Percentiles rank a stretch among this genome's conserved stretches.
These are phyloP conservation scores for Puccinia polysora DNA, from an alignment of 1,284 basidiomycete species.

Conservation along the genomic window DNA sequence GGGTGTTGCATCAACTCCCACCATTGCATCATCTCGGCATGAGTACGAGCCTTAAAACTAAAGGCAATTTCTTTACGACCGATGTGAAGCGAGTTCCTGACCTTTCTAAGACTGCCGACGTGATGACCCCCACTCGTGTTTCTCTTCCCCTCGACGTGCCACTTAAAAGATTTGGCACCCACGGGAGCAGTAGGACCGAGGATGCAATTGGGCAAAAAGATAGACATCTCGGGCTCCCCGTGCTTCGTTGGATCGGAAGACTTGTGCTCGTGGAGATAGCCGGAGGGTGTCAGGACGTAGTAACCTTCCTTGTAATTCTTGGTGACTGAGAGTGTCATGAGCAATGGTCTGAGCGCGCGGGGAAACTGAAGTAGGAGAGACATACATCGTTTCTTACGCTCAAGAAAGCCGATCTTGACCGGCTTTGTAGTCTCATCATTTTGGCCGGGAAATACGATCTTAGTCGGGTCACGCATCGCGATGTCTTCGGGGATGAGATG, in stretches of 20 bases:
- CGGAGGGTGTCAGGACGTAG: conserved; percentile 50
- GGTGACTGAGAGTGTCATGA: conserved; percentile 6
- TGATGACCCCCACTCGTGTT: conserved; percentile 19
- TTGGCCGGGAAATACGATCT: conserved; percentile 49
- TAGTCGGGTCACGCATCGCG: conserved; percentile 45
- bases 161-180: conserved; percentile 47
- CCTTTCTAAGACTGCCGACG: conserved; percentile 42
- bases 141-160: conserved; percentile 46
- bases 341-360: conserved; percentile 58
- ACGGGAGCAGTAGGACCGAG: conserved; percentile 46
- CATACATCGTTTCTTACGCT: conserved; percentile 80
- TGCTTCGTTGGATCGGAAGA: conserved; percentile 47
- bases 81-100: conserved; percentile 49
- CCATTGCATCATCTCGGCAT: conserved; percentile 48
- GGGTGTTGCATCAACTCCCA: conserved; percentile 46
- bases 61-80: conserved; percentile 48
- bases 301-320: conserved; percentile 46
- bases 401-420: conserved; percentile 48
- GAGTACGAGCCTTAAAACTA: conserved; percentile 48
- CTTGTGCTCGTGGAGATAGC: conserved; percentile 50
- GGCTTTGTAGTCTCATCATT: conserved; percentile 47
- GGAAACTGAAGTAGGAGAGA: neutral
- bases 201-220: conserved; percentile 50
- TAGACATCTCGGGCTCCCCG: conserved; percentile 47
- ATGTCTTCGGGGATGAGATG: conserved; percentile 84